A percentile compares a stretch with the other conserved stretches of the same genome.
phyloP scores from a whole-genome alignment of 148 eudicot species.

The Chenopodium berlandieri region DNA sequence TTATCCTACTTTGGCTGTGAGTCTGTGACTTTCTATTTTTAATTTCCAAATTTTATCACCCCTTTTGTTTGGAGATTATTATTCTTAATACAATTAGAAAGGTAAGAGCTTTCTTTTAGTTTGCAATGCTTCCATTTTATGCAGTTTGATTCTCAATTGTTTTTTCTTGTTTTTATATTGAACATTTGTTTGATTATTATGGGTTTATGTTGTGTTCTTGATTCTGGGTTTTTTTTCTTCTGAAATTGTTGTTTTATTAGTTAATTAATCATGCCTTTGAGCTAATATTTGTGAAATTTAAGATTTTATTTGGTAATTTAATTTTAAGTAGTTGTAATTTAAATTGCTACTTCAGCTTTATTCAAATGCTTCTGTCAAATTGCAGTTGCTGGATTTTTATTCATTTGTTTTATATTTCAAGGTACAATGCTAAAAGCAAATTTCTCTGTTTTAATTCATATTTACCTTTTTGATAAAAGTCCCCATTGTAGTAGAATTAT shows the following conservation, averaged over 20 bases:
- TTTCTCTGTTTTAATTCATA: neutral
- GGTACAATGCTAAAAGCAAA: neutral
- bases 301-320: neutral
- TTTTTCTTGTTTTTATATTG: neutral
- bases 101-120: conserved; percentile 15
- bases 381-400: neutral
- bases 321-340: neutral
- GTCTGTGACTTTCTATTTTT: neutral
- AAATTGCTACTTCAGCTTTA: neutral
- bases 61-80: neutral
- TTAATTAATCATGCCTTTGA: neutral
- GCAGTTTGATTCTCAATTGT: neutral
- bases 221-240: conserved; percentile 18
- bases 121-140: neutral
- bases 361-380: neutral
- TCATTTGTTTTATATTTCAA: neutral
- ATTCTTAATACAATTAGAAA: neutral
- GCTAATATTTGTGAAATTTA: neutral
- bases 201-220: conserved; percentile 6
- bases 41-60: neutral
- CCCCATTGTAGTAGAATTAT: neutral
- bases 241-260: conserved; percentile 3
- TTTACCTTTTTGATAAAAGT: too few species aligned
- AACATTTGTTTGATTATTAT: neutral
- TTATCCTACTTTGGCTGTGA: conserved; percentile 18